phyloP scores from a whole-genome alignment of 352 stramenopile species.

The Globisporangium nodosum region DNA sequence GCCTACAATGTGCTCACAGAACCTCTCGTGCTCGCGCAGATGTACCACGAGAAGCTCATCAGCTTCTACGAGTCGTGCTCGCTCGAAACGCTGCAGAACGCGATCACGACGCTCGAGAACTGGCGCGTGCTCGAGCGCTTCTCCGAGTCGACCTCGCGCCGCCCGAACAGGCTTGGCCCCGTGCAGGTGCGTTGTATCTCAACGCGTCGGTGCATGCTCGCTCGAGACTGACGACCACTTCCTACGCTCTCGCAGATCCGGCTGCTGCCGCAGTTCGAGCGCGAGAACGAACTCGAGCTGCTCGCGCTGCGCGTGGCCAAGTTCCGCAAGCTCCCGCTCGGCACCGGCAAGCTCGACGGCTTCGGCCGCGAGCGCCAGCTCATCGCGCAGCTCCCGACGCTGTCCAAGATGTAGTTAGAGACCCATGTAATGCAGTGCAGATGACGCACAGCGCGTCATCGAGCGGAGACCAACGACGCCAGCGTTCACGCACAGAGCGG shows the following conservation, averaged over 20 bases:
- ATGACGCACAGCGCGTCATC: too few species aligned
- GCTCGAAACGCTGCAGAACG: slow-evolving; percentile 79
- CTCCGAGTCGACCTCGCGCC: slow-evolving; percentile 12
- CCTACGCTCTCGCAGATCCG: slow-evolving; percentile 14
- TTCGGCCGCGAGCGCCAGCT: slow-evolving; percentile 49
- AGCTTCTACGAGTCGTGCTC: slow-evolving; percentile 86
- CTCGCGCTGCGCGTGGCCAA: slow-evolving; percentile 57
- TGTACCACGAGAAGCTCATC: slow-evolving; percentile 85
- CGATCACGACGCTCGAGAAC: slow-evolving; percentile 51
- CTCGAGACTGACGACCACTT: background rate
- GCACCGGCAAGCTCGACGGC: slow-evolving; percentile 14
- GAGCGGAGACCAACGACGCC: too few species aligned
- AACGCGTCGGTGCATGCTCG: background rate
- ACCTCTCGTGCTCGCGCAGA: slow-evolving; percentile 18
- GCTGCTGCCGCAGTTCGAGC: slow-evolving; percentile 34
- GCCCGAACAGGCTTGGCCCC: slow-evolving; percentile 7
- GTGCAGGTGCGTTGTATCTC: slow-evolving; percentile 13
- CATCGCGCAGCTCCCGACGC: slow-evolving; percentile 52
- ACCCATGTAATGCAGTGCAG: too few species aligned
- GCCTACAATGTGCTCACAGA: background rate
- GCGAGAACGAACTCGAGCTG: slow-evolving; percentile 53
- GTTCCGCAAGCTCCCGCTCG: slow-evolving; percentile 68
- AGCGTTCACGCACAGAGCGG: too few species aligned
- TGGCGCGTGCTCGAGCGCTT: slow-evolving; percentile 60
- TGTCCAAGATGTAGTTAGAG: slow-evolving; percentile 58